These are phyloP conservation scores for Mycena rebaudengoi DNA, from an alignment of 768 basidiomycete genomes.

Conservation along the genomic window DNA sequence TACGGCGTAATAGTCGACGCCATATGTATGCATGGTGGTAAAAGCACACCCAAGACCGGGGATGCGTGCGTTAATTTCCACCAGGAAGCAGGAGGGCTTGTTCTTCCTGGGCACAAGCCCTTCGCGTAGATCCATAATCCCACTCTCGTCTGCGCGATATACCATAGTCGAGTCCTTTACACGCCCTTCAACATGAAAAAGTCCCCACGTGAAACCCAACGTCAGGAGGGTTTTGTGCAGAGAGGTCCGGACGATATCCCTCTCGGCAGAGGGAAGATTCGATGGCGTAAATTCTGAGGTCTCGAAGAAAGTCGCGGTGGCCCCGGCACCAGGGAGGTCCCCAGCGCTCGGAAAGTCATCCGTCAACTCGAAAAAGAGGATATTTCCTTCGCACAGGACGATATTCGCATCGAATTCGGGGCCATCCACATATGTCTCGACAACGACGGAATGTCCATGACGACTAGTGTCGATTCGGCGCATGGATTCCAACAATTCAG, in stretches of 20 bases:
- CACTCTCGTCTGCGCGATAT: conserved; percentile 10
- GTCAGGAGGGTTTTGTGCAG: conserved; percentile 9
- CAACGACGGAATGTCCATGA: conserved; percentile 13
- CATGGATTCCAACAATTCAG: conserved; percentile 15
- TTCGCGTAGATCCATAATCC: conserved; percentile 12
- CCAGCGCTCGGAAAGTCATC: conserved; percentile 22
- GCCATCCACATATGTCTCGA: conserved; percentile 21
- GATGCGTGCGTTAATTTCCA: conserved; percentile 23
- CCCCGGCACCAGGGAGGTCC: not conserved
- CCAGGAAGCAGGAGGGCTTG: conserved; percentile 15
- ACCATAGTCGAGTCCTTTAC: conserved; percentile 21
- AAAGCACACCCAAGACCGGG: conserved; percentile 20
- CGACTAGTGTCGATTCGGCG: conserved; percentile 15
- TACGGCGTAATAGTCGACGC: conserved; percentile 22
- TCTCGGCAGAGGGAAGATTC: not conserved
- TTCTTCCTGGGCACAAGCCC: not conserved
- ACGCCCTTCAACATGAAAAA: conserved; percentile 21
- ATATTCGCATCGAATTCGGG: conserved; percentile 23
- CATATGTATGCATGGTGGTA: conserved; percentile 15
- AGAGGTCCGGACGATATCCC: conserved; percentile 6
- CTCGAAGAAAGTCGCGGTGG: conserved; percentile 17
- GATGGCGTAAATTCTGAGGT: conserved; percentile 24
- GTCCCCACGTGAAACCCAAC: conserved; percentile 19
- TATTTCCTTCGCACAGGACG: conserved; percentile 13
- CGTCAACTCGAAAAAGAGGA: conserved; percentile 15